Percentiles rank a stretch among this genome's conserved stretches.
These are phyloP conservation scores for Xylariaceae sp. DNA, from an alignment of 2,329 filamentous ascomycete species.

Conservation along the genomic window DNA sequence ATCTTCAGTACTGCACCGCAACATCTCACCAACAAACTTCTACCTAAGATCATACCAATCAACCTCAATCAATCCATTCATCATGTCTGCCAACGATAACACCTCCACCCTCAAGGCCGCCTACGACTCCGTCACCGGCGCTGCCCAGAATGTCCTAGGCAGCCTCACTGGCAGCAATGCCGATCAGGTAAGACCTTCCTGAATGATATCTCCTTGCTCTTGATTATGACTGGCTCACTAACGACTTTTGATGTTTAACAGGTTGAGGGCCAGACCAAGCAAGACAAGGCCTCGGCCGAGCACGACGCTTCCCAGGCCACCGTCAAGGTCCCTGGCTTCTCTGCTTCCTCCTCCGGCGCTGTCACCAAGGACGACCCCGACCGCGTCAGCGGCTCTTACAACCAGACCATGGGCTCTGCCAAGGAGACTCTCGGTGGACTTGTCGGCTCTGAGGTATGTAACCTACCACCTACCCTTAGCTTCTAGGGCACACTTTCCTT, in stretches of 20 bases:
- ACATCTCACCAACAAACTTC: not conserved
- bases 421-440: slow-evolving; percentile 79
- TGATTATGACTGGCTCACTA: slow-evolving; percentile 2
- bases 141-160: slow-evolving; percentile 68
- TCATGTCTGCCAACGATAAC: slow-evolving; percentile 41
- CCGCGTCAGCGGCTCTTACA: slow-evolving; percentile 70
- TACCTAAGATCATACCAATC: too few species aligned
- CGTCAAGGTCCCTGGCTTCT: slow-evolving; percentile 68
- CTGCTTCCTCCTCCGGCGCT: slow-evolving; percentile 65
- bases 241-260: slow-evolving; percentile 29
- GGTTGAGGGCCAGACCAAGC: slow-evolving; percentile 59
- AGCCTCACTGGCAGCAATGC: slow-evolving; percentile 66
- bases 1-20: not conserved
- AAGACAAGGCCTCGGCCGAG: slow-evolving; percentile 63
- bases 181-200: slow-evolving; percentile 63
- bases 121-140: slow-evolving; percentile 68
- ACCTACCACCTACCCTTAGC: not conserved
- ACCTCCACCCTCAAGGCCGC: slow-evolving; percentile 78
- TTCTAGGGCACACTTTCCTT: not conserved
- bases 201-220: not conserved
- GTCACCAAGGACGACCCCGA: slow-evolving; percentile 68
- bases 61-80: slow-evolving; percentile 19
- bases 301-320: slow-evolving; percentile 72
- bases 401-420: slow-evolving; percentile 82
- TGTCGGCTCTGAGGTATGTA: slow-evolving; percentile 64